Percentiles rank a stretch among this genome's conserved stretches.
Evolutionary conservation across 2,329 filamentous ascomycete species (phyloP).

Genomic region (Orbilia blumenaviensis): DNA sequence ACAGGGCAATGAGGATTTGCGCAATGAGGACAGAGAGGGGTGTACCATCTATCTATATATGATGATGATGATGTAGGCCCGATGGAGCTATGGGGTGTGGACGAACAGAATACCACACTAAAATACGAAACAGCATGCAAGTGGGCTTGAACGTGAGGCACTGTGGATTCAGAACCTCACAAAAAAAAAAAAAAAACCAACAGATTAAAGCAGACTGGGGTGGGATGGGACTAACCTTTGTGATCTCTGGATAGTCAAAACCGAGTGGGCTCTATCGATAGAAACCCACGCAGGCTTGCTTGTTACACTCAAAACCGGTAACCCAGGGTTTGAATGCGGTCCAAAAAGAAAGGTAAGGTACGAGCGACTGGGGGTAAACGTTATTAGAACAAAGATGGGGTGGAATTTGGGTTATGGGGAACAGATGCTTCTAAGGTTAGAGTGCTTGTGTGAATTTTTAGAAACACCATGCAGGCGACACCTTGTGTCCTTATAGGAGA

Average conservation of each 20-base stretch:
- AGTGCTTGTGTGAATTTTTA: slow-evolving; percentile 54
- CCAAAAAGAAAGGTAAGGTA: slow-evolving; percentile 50
- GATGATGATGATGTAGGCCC: slow-evolving; percentile 36
- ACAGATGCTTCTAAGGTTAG: slow-evolving; percentile 51
- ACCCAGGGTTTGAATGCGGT: slow-evolving; percentile 42
- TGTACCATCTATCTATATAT: slow-evolving; percentile 53
- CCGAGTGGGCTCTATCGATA: slow-evolving; percentile 48
- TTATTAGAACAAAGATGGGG: slow-evolving; percentile 42
- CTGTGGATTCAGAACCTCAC: slow-evolving; percentile 8
- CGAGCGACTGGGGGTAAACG: slow-evolving; percentile 44
- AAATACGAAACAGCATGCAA: slow-evolving; percentile 2
- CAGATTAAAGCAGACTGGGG: neutral
- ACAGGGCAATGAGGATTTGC: slow-evolving; percentile 24
- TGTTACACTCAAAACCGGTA: slow-evolving; percentile 43
- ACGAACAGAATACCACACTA: neutral
- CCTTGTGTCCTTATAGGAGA: slow-evolving; percentile 52
- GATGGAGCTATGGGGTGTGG: slow-evolving; percentile 17
- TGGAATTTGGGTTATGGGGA: slow-evolving; percentile 48
- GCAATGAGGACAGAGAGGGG: slow-evolving; percentile 34
- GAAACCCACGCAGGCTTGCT: slow-evolving; percentile 31
- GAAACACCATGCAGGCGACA: slow-evolving; percentile 53
- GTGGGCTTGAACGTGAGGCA: slow-evolving; percentile 17
- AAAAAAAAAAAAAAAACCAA: neutral
- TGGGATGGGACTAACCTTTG: slow-evolving; percentile 48
- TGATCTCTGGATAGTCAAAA: slow-evolving; percentile 7